Base-by-base conservation (phyloP, 192 early-diverging fungal species). In the Hyaloraphidium curvatum region DNA sequence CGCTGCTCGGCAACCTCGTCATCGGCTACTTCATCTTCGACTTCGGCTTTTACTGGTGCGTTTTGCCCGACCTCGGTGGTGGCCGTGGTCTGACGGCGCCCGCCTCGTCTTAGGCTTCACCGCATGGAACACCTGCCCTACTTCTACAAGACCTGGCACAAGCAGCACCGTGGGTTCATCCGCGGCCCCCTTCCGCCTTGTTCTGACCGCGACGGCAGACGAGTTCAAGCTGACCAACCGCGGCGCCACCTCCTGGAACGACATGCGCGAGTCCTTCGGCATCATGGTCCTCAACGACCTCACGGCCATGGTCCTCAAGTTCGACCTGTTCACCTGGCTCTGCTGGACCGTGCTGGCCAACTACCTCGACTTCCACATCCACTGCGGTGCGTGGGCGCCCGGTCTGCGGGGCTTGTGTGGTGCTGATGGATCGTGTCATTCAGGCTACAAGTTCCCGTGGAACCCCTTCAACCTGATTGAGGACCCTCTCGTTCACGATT, bases 281-380 rank as follows among this genome's bases (percentile, higher is more conserved):
- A 37, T 37, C 33, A 37, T 37, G 33, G 33, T 37, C n/a, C n/a
- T 7, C 33, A n/a, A n/a, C 9, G n/a, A 37, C 33, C 9, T 37
- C 9, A 37, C 33, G 7, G 33, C 33, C 7, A 37, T 37, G 33
- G 9, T 37, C 33, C 7, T n/a, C 33, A n/a, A n/a, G 9, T 48
- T 48, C 19, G 43, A 48, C 23, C 43, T 48, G 7, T 48, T 48
- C 43, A 48, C 43, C 7, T 48, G 43, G 43, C 43, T 48, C 9
- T 14, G 7, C 14, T 48, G 43, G 43, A 7, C 25, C 7, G 5
- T 25, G 43, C 17, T 48, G 9, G 43, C 25, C 17, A 48, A 48
- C 19, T 48, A 48, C 43, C 43, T 48, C 14, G 43, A 48, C 43
- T 25, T 22, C 23, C 43, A 48, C 23, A 25, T 48, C 7, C 43